A percentile compares a stretch with the other conserved stretches of the same genome.
phyloP scores from a whole-genome alignment of 306 rosid species.

The Fragaria nilgerrensis region DNA sequence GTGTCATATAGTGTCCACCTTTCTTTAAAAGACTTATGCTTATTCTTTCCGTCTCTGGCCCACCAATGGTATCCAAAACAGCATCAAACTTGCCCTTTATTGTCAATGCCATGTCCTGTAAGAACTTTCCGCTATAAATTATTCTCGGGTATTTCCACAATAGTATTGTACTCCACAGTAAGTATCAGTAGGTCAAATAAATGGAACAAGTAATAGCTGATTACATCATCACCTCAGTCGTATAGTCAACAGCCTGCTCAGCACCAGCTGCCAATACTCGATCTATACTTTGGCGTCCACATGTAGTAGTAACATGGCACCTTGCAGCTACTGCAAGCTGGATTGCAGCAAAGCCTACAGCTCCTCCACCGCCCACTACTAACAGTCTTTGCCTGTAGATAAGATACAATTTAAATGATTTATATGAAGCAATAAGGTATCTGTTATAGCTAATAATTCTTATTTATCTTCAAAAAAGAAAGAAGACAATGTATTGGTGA shows the following conservation, averaged over 20 bases:
- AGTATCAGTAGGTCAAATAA: conserved; percentile 19
- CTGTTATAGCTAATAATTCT: not conserved
- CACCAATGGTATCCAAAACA: conserved; percentile 94
- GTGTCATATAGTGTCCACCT: conserved; percentile 99
- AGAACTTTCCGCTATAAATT: not conserved
- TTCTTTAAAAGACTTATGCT: conserved; percentile 70
- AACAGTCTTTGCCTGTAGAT: conserved; percentile 72
- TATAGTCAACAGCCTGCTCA: conserved; percentile 89
- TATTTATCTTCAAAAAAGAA: not conserved
- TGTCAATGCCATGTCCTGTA: conserved; percentile 60
- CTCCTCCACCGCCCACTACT: conserved; percentile 98
- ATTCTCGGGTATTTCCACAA: not conserved
- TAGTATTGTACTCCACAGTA: not conserved
- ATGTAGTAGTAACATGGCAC: conserved; percentile 79
- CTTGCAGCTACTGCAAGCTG: conserved; percentile 85
- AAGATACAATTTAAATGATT: conserved; percentile 25
- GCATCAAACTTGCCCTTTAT: conserved; percentile 89
- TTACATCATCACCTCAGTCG: conserved; percentile 62
- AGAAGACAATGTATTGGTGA: not conserved
- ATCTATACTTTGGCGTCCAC: conserved; percentile 71
- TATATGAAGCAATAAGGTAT: not conserved
- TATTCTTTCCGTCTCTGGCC: conserved; percentile 66
- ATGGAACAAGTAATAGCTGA: conserved; percentile 24
- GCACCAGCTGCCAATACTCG: conserved; percentile 75
- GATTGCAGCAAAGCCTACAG: conserved; percentile 82